These are phyloP conservation scores for Sarcodon aspratus DNA, from an alignment of 768 basidiomycete genomes.

Conservation along the genomic window DNA sequence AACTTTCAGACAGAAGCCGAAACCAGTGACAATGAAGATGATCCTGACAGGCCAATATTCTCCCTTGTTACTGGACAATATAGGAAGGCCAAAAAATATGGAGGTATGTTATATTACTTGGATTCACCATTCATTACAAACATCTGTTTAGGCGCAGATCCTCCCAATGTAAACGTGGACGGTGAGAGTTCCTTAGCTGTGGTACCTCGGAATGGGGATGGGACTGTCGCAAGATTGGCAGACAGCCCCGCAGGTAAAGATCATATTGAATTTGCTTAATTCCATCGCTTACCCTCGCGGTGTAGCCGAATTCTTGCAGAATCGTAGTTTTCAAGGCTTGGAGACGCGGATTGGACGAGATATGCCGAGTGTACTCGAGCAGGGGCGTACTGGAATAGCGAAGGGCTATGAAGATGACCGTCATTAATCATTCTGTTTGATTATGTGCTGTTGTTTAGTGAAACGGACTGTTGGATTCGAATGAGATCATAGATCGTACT, in stretches of 20 bases:
- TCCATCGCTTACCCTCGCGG: neutral
- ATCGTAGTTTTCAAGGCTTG: slow-evolving; percentile 70
- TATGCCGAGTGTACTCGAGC: slow-evolving; percentile 70
- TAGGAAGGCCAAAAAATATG: slow-evolving; percentile 63
- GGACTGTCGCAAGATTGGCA: slow-evolving; percentile 36
- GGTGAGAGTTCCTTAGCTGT: slow-evolving; percentile 28
- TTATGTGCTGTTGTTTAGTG: too few relatives aligned
- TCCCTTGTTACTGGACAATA: slow-evolving; percentile 84
- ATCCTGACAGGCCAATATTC: slow-evolving; percentile 69
- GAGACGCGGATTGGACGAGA: slow-evolving; percentile 72
- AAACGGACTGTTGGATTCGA: too few relatives aligned
- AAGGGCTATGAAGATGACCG: slow-evolving; percentile 65
- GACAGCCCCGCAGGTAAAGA: slow-evolving; percentile 63
- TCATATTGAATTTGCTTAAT: neutral
- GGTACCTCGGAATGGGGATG: slow-evolving; percentile 53
- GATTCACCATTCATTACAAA: slow-evolving; percentile 1
- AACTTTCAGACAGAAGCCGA: slow-evolving; percentile 1
- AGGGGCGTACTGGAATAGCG: slow-evolving; percentile 85
- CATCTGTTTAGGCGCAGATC: neutral
- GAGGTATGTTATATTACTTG: slow-evolving; percentile 16
- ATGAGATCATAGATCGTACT: too few relatives aligned
- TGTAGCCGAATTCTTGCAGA: slow-evolving; percentile 59
- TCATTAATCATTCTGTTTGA: neutral
- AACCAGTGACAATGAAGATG: slow-evolving; percentile 22
- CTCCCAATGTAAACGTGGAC: slow-evolving; percentile 2